Evolutionary conservation across 495 filamentous ascomycete species (phyloP), one percentile per base, ranked within the genome.

Genomic region (Lasiosphaeria miniovina): DNA sequence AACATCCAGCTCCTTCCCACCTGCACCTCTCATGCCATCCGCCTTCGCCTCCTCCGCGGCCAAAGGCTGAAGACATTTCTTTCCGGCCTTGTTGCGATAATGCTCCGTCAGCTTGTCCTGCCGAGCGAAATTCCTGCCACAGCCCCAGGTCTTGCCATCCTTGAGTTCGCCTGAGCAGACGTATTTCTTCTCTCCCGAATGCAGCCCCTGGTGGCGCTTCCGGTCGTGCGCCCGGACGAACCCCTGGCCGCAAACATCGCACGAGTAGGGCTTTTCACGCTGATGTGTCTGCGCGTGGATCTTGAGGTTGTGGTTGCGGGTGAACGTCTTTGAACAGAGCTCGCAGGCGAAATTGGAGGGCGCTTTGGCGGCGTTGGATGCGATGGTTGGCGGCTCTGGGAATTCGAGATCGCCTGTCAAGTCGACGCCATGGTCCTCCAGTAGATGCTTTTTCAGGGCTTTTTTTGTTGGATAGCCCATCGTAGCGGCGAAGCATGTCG

Each of bases 291-390:
- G 71, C 12, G 79, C 55, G 61, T 80, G 77, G 4, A 69, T 74
- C 33, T 72, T 68, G 4, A 81, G 71, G 59, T 80, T 81, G 66
- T 77, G 76, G n/a, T 72, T 74, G 51, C 75, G 71, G 3, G 76
- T 79, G 66, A 79, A 81, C 10, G 71, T 69, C 61, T 80, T 81
- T 35, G 71, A 68, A 61, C 77, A 80, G 38, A 74, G 59, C n/a
- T 36, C 68, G 61, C 77, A 80, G 24, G 71, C n/a, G n/a, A n/a
- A n/a, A n/a, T 38, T 55, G 43, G 10, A 33, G 24, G 5, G 53
- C 54, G 6, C 43, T 40, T 17, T 54, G 43, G 46, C 12, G 45
- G 12, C 4, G 14, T 35, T 3, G 6, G 24, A 8, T 55, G 58
- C n/a, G 53, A 43, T 1, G 32, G 51, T 17, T 61, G 51, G 9